Conservation (phyloP, 2,329 filamentous ascomycete genomes). For the Pyricularia grisea region DNA sequence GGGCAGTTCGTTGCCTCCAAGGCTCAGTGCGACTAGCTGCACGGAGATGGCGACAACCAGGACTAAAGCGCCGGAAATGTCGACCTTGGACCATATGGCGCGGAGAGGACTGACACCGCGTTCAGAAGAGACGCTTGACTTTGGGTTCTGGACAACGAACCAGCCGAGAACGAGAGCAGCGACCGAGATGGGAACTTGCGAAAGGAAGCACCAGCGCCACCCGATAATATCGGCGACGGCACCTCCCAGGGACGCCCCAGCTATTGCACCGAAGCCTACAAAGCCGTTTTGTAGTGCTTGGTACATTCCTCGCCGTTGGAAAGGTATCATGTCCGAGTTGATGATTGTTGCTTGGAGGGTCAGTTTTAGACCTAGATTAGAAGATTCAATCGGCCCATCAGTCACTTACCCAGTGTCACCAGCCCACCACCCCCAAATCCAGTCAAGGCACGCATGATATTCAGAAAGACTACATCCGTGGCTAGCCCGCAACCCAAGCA, state of each 20-base stretch:
- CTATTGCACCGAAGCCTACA: constrained; percentile 52
- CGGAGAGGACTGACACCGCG: constrained; percentile 19
- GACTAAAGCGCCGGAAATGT: constrained; percentile 46
- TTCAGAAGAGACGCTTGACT: background rate
- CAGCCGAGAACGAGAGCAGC: constrained; percentile 44
- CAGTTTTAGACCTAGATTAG: constrained; percentile 5
- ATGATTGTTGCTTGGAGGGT: constrained; percentile 38
- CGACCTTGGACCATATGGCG: constrained; percentile 41
- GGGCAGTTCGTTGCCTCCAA: constrained; percentile 45
- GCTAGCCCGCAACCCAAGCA: constrained; percentile 58
- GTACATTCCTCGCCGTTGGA: constrained; percentile 46
- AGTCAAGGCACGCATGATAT: constrained; percentile 56
- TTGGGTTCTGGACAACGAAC: constrained; percentile 40
- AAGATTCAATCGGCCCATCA: background rate
- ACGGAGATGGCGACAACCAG: constrained; percentile 48
- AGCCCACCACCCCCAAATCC: constrained; percentile 61
- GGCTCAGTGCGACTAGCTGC: constrained; percentile 44
- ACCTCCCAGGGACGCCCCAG: constrained; percentile 55
- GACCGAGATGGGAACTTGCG: constrained; percentile 51
- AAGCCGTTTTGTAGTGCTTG: constrained; percentile 52
- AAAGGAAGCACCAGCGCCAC: constrained; percentile 58
- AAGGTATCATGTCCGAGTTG: constrained; percentile 56
- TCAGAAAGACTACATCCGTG: constrained; percentile 46
- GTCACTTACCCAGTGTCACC: constrained; percentile 53
- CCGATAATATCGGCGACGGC: constrained; percentile 54